Evolutionary conservation across 2,329 filamentous ascomycete species (phyloP).

Genomic region (Fusarium guadeloupense): DNA sequence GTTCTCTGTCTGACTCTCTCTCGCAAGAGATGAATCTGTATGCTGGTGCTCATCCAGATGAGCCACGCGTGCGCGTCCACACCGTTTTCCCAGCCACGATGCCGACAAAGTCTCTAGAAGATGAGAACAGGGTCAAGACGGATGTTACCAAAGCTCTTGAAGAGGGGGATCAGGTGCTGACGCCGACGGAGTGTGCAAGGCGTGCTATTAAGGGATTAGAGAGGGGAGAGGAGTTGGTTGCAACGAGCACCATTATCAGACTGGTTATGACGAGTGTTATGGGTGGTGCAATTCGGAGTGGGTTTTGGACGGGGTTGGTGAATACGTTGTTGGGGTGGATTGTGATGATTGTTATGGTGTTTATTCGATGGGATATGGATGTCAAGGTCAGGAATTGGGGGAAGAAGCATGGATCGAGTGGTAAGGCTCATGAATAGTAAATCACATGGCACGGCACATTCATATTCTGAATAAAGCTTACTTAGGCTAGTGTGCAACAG

Average conservation of each 20-base stretch:
- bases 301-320: slow-evolving; percentile 6
- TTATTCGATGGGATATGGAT: slow-evolving; percentile 34
- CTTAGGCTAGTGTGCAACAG: too few species aligned
- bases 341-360: slow-evolving; percentile 32
- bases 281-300: slow-evolving; percentile 27
- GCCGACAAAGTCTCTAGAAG: slow-evolving; percentile 26
- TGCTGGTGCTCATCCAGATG: slow-evolving; percentile 12
- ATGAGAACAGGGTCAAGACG: slow-evolving; percentile 27
- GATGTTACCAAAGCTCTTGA: slow-evolving; percentile 29
- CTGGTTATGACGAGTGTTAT: slow-evolving; percentile 31
- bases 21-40: slow-evolving; percentile 34
- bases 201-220: slow-evolving; percentile 23
- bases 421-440: neutral
- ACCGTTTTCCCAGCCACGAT: slow-evolving; percentile 30
- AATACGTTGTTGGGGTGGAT: slow-evolving; percentile 28
- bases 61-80: slow-evolving; percentile 20
- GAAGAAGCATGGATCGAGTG: slow-evolving; percentile 16
- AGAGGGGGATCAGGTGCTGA: slow-evolving; percentile 27
- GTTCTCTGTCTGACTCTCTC: slow-evolving; percentile 25
- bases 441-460: too few species aligned
- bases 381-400: slow-evolving; percentile 27
- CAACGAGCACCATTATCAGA: slow-evolving; percentile 29
- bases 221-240: slow-evolving; percentile 21
- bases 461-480: too few species aligned
- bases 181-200: slow-evolving; percentile 19